Base-by-base conservation (phyloP, 2,329 filamentous ascomycete species). In the Fusarium papillatum region DNA sequence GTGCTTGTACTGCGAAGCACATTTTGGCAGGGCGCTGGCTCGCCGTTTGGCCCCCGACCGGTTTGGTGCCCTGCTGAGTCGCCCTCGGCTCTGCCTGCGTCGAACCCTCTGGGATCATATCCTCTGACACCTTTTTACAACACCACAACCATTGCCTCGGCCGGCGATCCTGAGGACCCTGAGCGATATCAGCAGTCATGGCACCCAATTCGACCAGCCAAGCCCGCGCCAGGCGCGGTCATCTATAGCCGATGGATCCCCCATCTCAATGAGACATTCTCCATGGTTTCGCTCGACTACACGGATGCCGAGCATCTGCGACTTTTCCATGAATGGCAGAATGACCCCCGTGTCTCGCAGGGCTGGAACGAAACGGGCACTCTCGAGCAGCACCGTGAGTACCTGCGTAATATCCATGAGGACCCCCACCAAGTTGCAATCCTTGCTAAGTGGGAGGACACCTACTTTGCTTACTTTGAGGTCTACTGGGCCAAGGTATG, bases 361-460 rank as follows among this genome's bases (percentile, higher is more conserved):
- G 94, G 94, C 6, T 96, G 94, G 94, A 94, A 95, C 80, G 92
- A 95, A 85, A 94, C 93, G 2, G 94, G 94, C 38, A 94, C 93
- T 2, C 84, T 95, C 60, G 93, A 95, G 36, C 89, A 95, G 82
- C 94, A 96, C 83, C 89, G 91, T 72, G 89, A 92, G 78, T 96
- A 96, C 82, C 87, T 95, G 64, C 88, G 89, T 36, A 89, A 90
- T 75, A 88, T 93, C 66, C 91, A 95, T 79, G 88, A 90, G 55
- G 94, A 96, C 81, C 91, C 93, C 34, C 94, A 96, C 83, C 90
- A 93, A 73, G 85, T 95, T 64, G 90, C 92, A 29, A 86, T 96
- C 57, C 86, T 96, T 70, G 94, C 92, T 9, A 89, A 89, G 31
- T 96, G 95, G 81, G 90, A 96, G 68, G 92, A 93, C 36, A 88